Evolutionary conservation across 2,329 filamentous ascomycete genomes (phyloP).

Genomic region (Stemphylium beticola): DNA sequence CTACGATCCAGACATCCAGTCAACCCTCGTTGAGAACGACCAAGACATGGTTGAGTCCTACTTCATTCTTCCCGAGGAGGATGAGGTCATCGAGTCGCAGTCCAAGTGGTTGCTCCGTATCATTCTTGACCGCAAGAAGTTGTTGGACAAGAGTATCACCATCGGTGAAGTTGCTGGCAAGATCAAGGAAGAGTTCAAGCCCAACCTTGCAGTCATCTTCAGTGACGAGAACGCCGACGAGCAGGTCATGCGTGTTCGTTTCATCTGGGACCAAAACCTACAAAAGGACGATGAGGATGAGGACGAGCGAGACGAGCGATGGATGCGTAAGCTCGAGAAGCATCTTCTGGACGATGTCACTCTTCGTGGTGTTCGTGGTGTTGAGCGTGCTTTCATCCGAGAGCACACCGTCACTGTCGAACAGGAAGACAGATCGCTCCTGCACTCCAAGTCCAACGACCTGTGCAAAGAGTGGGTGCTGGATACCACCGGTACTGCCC

Average conservation of each 20-base stretch:
- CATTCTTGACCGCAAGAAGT: slow-evolving; percentile 88
- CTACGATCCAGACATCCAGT: slow-evolving; percentile 89
- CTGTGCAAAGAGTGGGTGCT: slow-evolving; percentile 92
- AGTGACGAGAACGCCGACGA: slow-evolving; percentile 98
- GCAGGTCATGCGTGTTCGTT: slow-evolving; percentile 90
- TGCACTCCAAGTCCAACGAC: slow-evolving; percentile 74
- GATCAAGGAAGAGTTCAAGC: slow-evolving; percentile 86
- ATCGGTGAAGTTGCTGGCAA: slow-evolving; percentile 89
- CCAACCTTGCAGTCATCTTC: slow-evolving; percentile 84
- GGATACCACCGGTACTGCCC: slow-evolving; percentile 88
- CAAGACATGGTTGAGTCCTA: slow-evolving; percentile 95
- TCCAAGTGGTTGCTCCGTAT: slow-evolving; percentile 96
- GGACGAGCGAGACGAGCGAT: slow-evolving; percentile 75
- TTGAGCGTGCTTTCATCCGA: slow-evolving; percentile 93
- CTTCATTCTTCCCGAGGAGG: slow-evolving; percentile 87
- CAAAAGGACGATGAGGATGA: slow-evolving; percentile 75
- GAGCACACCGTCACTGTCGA: slow-evolving; percentile 52
- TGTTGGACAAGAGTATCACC: slow-evolving; percentile 90
- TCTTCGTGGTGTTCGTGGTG: slow-evolving; percentile 85
- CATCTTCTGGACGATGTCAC: slow-evolving; percentile 91
- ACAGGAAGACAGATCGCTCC: slow-evolving; percentile 75
- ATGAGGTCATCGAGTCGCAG: slow-evolving; percentile 66
- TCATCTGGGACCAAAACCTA: slow-evolving; percentile 65
- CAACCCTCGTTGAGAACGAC: slow-evolving; percentile 86
- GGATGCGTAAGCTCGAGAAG: slow-evolving; percentile 84